These are phyloP conservation scores for Halocafeteria seosinensis DNA, from an alignment of 108 stramenopile genomes.

Conservation along the genomic window DNA sequence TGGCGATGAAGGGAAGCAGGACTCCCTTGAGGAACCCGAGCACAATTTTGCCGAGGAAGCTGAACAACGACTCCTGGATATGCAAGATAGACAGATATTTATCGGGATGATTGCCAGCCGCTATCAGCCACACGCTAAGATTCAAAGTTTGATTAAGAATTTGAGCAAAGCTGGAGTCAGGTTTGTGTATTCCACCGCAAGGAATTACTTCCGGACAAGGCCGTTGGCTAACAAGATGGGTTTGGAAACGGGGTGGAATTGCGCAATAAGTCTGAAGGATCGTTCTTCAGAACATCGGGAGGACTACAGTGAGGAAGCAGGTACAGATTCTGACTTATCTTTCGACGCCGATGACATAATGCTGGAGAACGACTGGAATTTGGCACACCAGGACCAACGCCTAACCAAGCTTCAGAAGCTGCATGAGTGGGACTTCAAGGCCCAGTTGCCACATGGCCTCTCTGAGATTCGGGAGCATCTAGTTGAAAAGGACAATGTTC, in stretches of 20 bases:
- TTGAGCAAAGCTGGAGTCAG: conserved; percentile 2
- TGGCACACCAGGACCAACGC: background rate
- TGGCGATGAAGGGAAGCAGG: no score
- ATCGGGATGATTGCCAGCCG: conserved; percentile 9
- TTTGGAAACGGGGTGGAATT: conserved; percentile 11
- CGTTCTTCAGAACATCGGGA: background rate
- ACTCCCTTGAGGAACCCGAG: no score
- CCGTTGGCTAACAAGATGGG: conserved; percentile 8
- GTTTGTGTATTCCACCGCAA: conserved; percentile 4
- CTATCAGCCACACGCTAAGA: background rate
- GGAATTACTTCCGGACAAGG: background rate
- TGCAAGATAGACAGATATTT: conserved; percentile 1
- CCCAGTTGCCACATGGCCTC: conserved; percentile 14
- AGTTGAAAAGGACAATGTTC: conserved; percentile 8
- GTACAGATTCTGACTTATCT: background rate
- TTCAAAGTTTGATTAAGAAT: conserved; percentile 1
- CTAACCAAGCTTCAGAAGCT: background rate
- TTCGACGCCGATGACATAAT: background rate
- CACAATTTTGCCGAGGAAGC: no score
- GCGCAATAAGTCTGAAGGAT: conserved; percentile 4
- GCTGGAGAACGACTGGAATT: background rate
- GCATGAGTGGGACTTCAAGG: conserved; percentile 7
- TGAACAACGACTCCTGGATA: background rate
- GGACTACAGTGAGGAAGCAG: background rate
- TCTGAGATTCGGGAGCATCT: conserved; percentile 12